Base-by-base conservation (phyloP, 352 stramenopile genomes). In the Peronospora belbahrii region DNA sequence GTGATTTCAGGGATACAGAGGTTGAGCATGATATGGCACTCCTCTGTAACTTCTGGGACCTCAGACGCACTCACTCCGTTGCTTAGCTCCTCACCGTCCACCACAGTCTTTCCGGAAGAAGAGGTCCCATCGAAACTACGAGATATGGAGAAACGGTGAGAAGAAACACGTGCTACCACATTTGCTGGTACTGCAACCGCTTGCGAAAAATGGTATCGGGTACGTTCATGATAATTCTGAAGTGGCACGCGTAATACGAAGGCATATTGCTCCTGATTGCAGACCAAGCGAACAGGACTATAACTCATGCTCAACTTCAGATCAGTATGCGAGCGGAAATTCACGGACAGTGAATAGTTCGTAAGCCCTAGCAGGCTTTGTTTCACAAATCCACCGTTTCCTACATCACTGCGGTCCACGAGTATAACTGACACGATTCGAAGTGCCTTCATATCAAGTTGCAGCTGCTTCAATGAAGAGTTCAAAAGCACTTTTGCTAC, bases 401-500 rank as follows among this genome's bases (percentile, higher is more conserved):
- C 47, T 24, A 50, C 22, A 54, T 68, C 66, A 27, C 50, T 57
- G 4, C 50, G 43, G 19, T 88, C 70, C 25, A 86, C 73, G 24
- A 88, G 57, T 52, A 93, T 84, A 6, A 81, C 66, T 9, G 82
- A 88, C 1, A 90, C 79, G 28, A 93, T 69, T 17, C 82, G 73
- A 39, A 91, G 50, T 8, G 77, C 62, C 17, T 72, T 67, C 38
- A 87, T 55, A 43, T 81, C 61, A 4, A 93, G 48, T 48, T 84
- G 67, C 4, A 91, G 37, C 41, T 88, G 72, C 38, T 70, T 82
- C 24, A 93, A 49, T 13, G 77, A 89, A 7, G 79, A 81, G 44
- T 93, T 93, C 20, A 90, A 53, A n/a, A 93, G 49, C 42, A 93
- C 77, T 41, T 93, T 91, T 5, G 72, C 77, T 32, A 91, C 73